Conservation (phyloP, 2,329 filamentous ascomycete genomes). For the Colletotrichum sansevieriae region DNA sequence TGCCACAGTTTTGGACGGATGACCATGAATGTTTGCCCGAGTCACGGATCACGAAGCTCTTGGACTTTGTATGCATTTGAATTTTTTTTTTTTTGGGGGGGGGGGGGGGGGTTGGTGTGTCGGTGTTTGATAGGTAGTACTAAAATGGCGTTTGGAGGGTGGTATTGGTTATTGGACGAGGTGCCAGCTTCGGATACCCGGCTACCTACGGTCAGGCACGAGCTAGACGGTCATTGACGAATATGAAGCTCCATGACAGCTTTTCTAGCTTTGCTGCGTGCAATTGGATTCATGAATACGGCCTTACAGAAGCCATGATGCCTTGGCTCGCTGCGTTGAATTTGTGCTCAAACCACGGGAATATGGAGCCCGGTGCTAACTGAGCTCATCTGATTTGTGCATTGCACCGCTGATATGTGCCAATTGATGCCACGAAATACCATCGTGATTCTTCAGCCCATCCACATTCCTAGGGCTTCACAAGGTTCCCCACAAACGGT, state of each 20-base stretch:
- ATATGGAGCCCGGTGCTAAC: neutral
- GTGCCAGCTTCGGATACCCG: conserved; percentile 40
- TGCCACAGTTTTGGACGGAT: conserved; percentile 19
- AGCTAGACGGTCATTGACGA: conserved; percentile 35
- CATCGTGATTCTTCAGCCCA: neutral
- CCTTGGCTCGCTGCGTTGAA: neutral
- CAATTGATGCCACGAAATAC: neutral
- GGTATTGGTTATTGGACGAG: conserved; percentile 4
- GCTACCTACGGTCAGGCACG: conserved; percentile 36
- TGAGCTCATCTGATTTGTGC: neutral
- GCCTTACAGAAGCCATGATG: neutral
- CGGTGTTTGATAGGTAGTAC: too few relatives aligned
- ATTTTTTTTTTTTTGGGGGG: too few relatives aligned
- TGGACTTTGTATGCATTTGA: conserved; percentile 27
- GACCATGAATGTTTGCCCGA: conserved; percentile 11
- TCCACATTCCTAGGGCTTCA: conserved; percentile 19
- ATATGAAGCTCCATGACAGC: neutral
- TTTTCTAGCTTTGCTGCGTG: neutral
- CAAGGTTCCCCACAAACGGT: conserved; percentile 11
- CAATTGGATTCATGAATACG: conserved; percentile 6
- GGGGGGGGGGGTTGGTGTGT: too few relatives aligned
- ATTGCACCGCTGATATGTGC: neutral
- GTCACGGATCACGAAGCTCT: neutral
- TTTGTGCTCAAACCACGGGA: neutral
- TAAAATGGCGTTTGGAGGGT: conserved; percentile 25